Base-by-base conservation (phyloP, 805 yeast species). In the Clavispora carvajalis region DNA sequence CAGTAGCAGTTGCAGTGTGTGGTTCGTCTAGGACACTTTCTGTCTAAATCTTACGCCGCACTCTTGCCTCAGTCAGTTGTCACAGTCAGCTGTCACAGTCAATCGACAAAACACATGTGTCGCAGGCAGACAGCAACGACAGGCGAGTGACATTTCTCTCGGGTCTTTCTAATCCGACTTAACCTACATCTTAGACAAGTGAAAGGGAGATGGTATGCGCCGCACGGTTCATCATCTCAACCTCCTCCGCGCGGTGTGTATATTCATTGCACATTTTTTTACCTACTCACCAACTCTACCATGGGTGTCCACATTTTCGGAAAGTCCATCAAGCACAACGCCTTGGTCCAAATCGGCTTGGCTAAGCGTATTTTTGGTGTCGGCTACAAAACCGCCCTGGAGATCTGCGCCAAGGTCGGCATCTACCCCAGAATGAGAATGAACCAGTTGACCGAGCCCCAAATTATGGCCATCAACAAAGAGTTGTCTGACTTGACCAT, bases 391-490 rank as follows among this genome's bases (percentile, higher is more conserved):
- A 79, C 85, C 8, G 91, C 97, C 2, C 77, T 76, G 47, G 70
- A 72, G 53, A 71, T 93, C 39, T 89, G 96, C 60, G 81, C 97
- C 29, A 87, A 80, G 58, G 77, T 91, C 17, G 96, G 96, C 9
- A 76, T 93, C 44, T 91, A 90, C 57, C 98, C 98, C 34, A 72
- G 76, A 59, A 90, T 91, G 95, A 79, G 95, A 65, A 83, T 90
- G 85, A 93, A 86, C 60, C 95, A 93, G 63, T 75, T 93, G 28
- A 71, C 84, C 22, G 98, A 93, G 63, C 85, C 88, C 21, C 95
- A 89, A 54, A 74, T 89, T 34, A 75, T 91, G 77, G 79, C 85
- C 25, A 71, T 93, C 34, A 84, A 96, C 28, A 91, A 89, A 60
- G 96, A 93, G 60, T 71, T 93, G 36, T 79, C 95, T 1, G 83